Percentiles rank a stretch among this genome's conserved stretches.
Evolutionary conservation across 768 basidiomycete species (phyloP).

Genomic region (Paxillus ammoniavirescens): DNA sequence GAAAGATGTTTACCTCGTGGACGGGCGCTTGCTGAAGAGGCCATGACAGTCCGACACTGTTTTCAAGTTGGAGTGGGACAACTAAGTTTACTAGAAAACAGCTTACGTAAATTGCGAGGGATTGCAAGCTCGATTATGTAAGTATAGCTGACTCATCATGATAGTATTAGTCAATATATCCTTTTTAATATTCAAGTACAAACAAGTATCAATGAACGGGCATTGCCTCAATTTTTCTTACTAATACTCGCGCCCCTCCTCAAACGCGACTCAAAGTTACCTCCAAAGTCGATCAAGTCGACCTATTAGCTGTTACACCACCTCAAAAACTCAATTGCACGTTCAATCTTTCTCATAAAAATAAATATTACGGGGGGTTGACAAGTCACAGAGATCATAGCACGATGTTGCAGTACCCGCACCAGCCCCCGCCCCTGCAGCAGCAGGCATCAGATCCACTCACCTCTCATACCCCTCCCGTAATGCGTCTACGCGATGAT

Average conservation of each 20-base stretch:
- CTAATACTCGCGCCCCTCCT: slow-evolving; percentile 37
- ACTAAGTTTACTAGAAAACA: neutral
- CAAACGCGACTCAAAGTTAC: slow-evolving; percentile 24
- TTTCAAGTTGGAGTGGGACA: too few species aligned
- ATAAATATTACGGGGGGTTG: neutral
- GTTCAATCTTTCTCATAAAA: neutral
- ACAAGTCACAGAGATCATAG: neutral
- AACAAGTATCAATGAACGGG: slow-evolving; percentile 23
- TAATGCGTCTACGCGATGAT: slow-evolving; percentile 68
- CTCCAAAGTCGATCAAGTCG: slow-evolving; percentile 9
- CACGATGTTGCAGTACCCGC: slow-evolving; percentile 30
- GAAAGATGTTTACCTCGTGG: slow-evolving; percentile 1
- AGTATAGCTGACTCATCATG: slow-evolving; percentile 15
- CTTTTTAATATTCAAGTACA: slow-evolving; percentile 1
- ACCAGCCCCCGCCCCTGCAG: slow-evolving; percentile 15
- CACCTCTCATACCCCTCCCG: slow-evolving; percentile 14
- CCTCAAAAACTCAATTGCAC: neutral
- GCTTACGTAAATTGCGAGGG: too few species aligned
- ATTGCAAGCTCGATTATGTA: too few species aligned
- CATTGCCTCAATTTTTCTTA: slow-evolving; percentile 28
- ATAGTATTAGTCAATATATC: neutral
- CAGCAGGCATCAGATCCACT: slow-evolving; percentile 17
- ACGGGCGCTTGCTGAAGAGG: neutral
- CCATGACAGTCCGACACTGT: too few species aligned
- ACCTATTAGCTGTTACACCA: neutral